Evolutionary conservation across 129 eudicot species (phyloP).

Genomic region (Flaveria trinervia): DNA sequence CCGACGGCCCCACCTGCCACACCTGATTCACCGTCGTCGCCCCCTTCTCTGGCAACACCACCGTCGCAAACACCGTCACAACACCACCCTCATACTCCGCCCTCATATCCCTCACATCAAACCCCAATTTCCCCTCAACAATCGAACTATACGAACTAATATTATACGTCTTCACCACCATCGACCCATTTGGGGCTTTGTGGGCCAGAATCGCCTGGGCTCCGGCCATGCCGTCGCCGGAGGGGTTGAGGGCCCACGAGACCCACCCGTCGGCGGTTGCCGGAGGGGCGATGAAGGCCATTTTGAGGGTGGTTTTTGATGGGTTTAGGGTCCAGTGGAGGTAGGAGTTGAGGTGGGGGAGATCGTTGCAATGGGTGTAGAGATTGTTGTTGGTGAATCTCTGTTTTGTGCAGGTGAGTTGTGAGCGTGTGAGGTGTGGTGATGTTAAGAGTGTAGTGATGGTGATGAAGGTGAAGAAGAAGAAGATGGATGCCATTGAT

Average conservation of each 20-base stretch:
- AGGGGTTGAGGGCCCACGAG: slow-evolving; percentile 89
- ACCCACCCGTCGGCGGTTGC: slow-evolving; percentile 64
- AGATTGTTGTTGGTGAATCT: slow-evolving; percentile 56
- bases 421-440: slow-evolving; percentile 32
- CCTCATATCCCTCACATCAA: slow-evolving; percentile 45
- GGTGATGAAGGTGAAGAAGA: slow-evolving; percentile 13
- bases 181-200: slow-evolving; percentile 46
- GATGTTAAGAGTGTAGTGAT: slow-evolving; percentile 27
- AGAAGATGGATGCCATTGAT: slow-evolving; percentile 43
- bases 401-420: slow-evolving; percentile 56
- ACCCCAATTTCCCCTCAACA: slow-evolving; percentile 42
- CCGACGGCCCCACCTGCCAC: slow-evolving; percentile 92
- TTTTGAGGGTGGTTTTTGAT: slow-evolving; percentile 47
- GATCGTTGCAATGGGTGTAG: slow-evolving; percentile 60
- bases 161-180: slow-evolving; percentile 69
- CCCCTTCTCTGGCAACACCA: slow-evolving; percentile 52
- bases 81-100: slow-evolving; percentile 57
- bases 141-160: slow-evolving; percentile 49
- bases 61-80: slow-evolving; percentile 61
- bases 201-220: slow-evolving; percentile 71
- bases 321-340: slow-evolving; percentile 66
- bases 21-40: slow-evolving; percentile 62
- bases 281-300: slow-evolving; percentile 71
- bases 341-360: slow-evolving; percentile 53
- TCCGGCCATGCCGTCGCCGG: slow-evolving; percentile 77